Evolutionary conservation across 441 rosid genomes (phyloP), one percentile per base, ranked within the genome.

Genomic region (Manihot esculenta): DNA sequence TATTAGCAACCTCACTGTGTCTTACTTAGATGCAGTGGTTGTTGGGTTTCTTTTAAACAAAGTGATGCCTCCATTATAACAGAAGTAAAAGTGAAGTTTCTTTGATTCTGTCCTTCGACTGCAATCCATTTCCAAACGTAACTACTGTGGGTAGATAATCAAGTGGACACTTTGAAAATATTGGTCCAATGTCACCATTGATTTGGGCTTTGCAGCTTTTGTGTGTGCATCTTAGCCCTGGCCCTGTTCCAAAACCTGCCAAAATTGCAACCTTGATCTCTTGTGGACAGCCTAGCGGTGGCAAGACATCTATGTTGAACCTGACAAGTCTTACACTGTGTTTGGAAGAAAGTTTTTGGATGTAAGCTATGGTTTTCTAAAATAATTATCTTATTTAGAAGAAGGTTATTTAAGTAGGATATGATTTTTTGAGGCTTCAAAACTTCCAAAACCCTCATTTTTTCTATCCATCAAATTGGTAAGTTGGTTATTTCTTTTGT

Each of bases 61-160:
- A 76, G 82, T 49, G 69, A 76, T 70, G 76, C 74, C 51, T 73
- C 62, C 20, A 62, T 74, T 77, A 68, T 55, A 30, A 69, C 45
- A 42, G 21, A 69, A 74, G 74, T 61, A 45, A 64, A 56, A 26
- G 33, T 30, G 21, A 77, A 69, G 76, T 60, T 64, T 64, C 64
- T 24, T n/a, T 60, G 67, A 70, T 76, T 62, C 70, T 73, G 66
- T 69, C 23, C 72, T 72, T 75, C 2, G 20, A 58, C 20, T 75
- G 71, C 76, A 75, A 72, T 51, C 8, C 42, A 12, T 17, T 20
- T 67, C 49, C 35, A 42, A 27, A 26, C 1, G 6, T 3, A 14
- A 64, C 27, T 26, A 5, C n/a, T 42, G 51, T 71, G 42, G 55
- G n/a, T 38, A 26, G 41, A 8, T n/a, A n/a, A n/a, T n/a, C n/a